Base-by-base conservation (phyloP, 1,284 basidiomycete species). In the Wallemia ichthyophaga region DNA sequence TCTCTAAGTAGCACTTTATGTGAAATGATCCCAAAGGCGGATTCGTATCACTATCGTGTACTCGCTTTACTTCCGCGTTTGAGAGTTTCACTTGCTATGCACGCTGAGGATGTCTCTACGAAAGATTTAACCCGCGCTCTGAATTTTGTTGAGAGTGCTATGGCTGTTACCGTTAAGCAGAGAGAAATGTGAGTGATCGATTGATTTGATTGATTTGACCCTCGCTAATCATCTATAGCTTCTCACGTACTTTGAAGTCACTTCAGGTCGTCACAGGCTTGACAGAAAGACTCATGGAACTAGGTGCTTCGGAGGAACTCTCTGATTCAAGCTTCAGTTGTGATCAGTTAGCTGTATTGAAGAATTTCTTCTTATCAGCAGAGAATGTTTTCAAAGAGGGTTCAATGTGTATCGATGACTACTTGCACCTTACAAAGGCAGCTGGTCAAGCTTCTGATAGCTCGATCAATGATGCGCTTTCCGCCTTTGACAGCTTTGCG, bases 111-210 rank as follows among this genome's bases (percentile, higher is more conserved):
- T 67, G 68, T 98, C 53, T 76, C 78, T 7, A 86, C 85, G 13
- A 79, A 83, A 5, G 91, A 98, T 62, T 72, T 96, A 15, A 81
- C 81, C 65, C 76, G 85, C 60, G 87, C 82, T 2, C 70, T 85
- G 24, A 80, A 77, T 62, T 77, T 85, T 60, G 74, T 87, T 7
- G 89, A 96, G 70, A 87, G 83, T 57, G 75, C 79, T 1, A 80
- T 83, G 68, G 80, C 81, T 0, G 65, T 67, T 28, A 25, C 32
- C 23, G 26, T 58, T 3, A 48, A 27, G 25, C 7, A 58, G 11
- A 48, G 5, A 21, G 13, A 48, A 21, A 5, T 48, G 37, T 48
- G n/a, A 48, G 37, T 48, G 7, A 15, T 3, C 5, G n/a, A 48
- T 48, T 48, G 9, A 7, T 17, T 7, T 31, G 9, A 48, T 21